Base-by-base conservation (phyloP, 179 eudicot genomes). In the Heliamphora pulchella region DNA sequence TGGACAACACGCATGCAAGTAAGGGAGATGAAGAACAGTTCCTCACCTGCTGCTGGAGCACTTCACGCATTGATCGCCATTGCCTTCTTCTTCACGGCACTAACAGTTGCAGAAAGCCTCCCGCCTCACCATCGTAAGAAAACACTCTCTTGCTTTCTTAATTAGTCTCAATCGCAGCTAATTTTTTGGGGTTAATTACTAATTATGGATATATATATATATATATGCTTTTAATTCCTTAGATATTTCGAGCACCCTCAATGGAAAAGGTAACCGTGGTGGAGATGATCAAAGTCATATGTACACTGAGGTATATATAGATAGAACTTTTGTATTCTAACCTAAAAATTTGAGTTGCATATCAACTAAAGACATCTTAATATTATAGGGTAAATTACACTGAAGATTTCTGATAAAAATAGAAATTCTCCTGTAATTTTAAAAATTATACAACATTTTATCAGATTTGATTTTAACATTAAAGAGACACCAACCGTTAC, bases 81-180 rank as follows among this genome's bases (percentile, higher is more conserved):
- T 46, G 53, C 75, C 2, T 11, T 83, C 78, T 47, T 85, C 50
- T 73, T 87, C 80, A 43, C 83, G 78, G 15, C 85, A 8, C 85
- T 82, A 7, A 9, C 79, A 10, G 39, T 65, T 43, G 65, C 75
- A n/a, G 11, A 77, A 54, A 51, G 80, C 78, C 86, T 82, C 77
- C 71, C 75, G 41, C 86, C 86, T 39, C 81, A 81, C 54, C 87
- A 79, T 54, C 83, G 89, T 85, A 82, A 84, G 84, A 61, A 20
- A 67, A 39, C 31, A 20, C 4, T 11, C 1, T 3, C 1, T 54
- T 31, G 63, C 54, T 43, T 68, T 41, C 47, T 31, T 31, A 31
- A 31, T 31, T 31, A 31, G 31, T 31, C 31, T 31, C 31, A 31
- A 31, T 59, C 18, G 3, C 13, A 22, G 20, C 5, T 9, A 22